Evolutionary conservation across 495 filamentous ascomycete genomes (phyloP), one percentile per base, ranked within the genome.

Genomic region (Recurvomyces mirabilis): DNA sequence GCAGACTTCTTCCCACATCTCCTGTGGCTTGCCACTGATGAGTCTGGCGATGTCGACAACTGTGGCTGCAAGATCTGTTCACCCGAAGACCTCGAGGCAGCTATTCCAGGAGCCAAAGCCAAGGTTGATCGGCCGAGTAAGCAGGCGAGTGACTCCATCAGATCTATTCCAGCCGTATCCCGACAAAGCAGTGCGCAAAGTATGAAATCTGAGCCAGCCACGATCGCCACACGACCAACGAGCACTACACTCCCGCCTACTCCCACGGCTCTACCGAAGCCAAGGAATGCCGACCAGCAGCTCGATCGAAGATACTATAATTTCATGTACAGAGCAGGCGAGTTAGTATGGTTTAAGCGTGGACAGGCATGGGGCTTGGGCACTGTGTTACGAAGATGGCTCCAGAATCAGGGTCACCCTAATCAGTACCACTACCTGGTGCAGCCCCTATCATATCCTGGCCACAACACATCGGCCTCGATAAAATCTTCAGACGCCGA

Each of bases 1-100:
- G 60, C 56, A 4, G 75, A 80, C 31, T 80, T 80, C 60, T 73
- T 75, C 33, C 71, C 68, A 7, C 77, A 81, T 57, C 62, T 80
- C 4, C 54, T 77, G 14, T 81, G 77, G 77, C 60, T 80, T 6
- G 58, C 62, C 9, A 65, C 66, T 14, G 75, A 78, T 49, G 59
- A 63, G 43, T 62, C 51, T 13, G 69, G 66, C 23, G 71, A 79
- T 54, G 63, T 64, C 12, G 62, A 63, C n/a, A 77, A 79, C 49
- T 80, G 76, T 56, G 54, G 60, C 9, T 80, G 76, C 52, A 68
- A 66, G 48, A 55, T 73, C 9, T 77, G 73, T 51, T 67, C 58
- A 1, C 70, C 68, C 10, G 58, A 67, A 24, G 66, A 69, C 34
- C 28, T 61, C 31, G 39, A 46, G 43, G 58, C 59, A 30, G 56